Evolutionary conservation across 2,329 filamentous ascomycete genomes (phyloP), one percentile per base, ranked within the genome.

Genomic region (Phyllachora maydis): DNA sequence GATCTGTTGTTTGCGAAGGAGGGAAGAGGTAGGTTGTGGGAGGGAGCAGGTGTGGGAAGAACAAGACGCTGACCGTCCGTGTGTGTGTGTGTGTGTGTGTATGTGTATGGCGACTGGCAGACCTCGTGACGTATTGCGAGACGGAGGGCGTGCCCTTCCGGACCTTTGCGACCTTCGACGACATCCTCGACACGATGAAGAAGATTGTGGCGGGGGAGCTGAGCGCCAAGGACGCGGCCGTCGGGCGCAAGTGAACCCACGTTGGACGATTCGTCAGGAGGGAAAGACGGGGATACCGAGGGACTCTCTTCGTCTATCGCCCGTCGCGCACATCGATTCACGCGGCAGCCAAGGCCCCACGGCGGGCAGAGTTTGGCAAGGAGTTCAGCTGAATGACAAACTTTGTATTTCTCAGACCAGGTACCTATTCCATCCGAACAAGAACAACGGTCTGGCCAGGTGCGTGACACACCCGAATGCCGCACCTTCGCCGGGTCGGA

Each of bases 1-100:
- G 82, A 95, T 45, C 52, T 95, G 25, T 58, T 95, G 17, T 95
- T 95, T 41, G 85, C 85, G 25, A 93, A 93, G 59, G 73, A 76
- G 33, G 85, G 81, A 12, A 71, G 79, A 45, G 78, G 76, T 81
- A 53, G 37, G 59, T 40, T 23, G 18, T n/a, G 17, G 8, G n/a
- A n/a, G n/a, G n/a, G n/a, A n/a, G n/a, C n/a, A n/a, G n/a, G n/a
- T n/a, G n/a, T n/a, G n/a, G n/a, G n/a, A n/a, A n/a, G n/a, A n/a
- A 22, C n/a, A 6, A 20, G 19, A 14, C 20, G 12, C 20, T 22
- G n/a, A 18, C 14, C 22, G 4, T 16, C 16, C 5, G 16, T 21
- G 18, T 14, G 11, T 17, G 4, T 18, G 18, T 21, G n/a, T 15
- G 22, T 23, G 18, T 20, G 3, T 7, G 19, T 9, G 8, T 10